A percentile compares a stretch with the other conserved stretches of the same genome.
These are phyloP conservation scores for Geotrichum reessii DNA, from an alignment of 1,139 yeast species.

Conservation along the genomic window DNA sequence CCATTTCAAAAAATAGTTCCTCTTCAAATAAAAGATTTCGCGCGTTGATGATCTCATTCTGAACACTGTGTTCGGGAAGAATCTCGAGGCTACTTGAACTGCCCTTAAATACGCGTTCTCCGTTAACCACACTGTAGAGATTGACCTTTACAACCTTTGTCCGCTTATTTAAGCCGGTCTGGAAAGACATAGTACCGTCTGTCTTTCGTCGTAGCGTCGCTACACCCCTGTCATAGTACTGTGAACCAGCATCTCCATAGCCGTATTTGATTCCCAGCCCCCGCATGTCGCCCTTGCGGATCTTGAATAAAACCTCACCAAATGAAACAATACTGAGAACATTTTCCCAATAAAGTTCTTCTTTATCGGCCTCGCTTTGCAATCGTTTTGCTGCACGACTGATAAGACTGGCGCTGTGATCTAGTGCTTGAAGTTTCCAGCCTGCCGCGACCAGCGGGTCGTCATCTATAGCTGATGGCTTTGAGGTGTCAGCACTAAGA, in stretches of 20 bases:
- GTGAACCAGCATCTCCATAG: slow-evolving; percentile 85
- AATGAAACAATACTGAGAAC: slow-evolving; percentile 49
- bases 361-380: slow-evolving; percentile 52
- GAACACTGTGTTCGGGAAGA: slow-evolving; percentile 23
- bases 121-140: slow-evolving; percentile 26
- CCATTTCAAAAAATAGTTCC: slow-evolving; percentile 47
- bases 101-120: slow-evolving; percentile 27
- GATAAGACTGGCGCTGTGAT: slow-evolving; percentile 50
- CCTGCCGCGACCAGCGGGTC: slow-evolving; percentile 60
- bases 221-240: slow-evolving; percentile 63
- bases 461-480: slow-evolving; percentile 30
- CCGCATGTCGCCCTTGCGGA: slow-evolving; percentile 48
- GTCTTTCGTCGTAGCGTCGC: slow-evolving; percentile 52
- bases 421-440: slow-evolving; percentile 74
- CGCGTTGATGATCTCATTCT: slow-evolving; percentile 35
- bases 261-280: slow-evolving; percentile 83
- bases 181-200: slow-evolving; percentile 33
- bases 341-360: slow-evolving; percentile 68
- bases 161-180: slow-evolving; percentile 31
- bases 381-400: slow-evolving; percentile 49
- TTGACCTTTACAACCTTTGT: slow-evolving; percentile 40
- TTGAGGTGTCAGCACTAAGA: slow-evolving; percentile 54
- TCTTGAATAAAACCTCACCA: slow-evolving; percentile 69
- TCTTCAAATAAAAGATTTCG: slow-evolving; percentile 77
- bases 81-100: slow-evolving; percentile 21